Evolutionary conservation across 192 early-diverging fungal genomes (phyloP), one percentile per base, ranked within the genome.

Genomic region (Jimgerdemannia flammicorona): DNA sequence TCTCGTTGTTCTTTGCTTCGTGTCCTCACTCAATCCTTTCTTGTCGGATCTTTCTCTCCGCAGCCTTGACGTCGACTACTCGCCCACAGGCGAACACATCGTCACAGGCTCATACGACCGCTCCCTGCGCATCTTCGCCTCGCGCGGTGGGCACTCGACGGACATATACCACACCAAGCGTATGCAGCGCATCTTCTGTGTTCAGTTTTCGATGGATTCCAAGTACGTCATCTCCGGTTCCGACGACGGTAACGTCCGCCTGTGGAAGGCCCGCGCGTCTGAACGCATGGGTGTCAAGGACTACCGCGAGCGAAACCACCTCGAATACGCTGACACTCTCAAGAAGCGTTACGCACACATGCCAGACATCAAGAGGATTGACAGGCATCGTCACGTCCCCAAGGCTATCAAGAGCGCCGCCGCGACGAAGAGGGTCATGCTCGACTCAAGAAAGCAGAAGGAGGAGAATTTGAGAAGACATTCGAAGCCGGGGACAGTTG

Each of bases 131-230:
- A 90, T 99, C 39, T 99, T 91, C 85, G 89, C 93, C 63, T 88
- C 89, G 3, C 82, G 89, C 40, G 83, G 89, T 6, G 96, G 96
- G 14, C 93, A 95, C 81, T 91, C 89, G 70, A 90, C 95, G 54
- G 98, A 99, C 78, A 88, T 96, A 43, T 99, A 99, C 83, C 96
- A 98, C 84, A 95, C 97, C 9, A 96, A 98, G 84, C 95, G 98
- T 70, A 99, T 99, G 98, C 98, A 99, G 81, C 87, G 92, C 18
- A 90, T 98, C 42, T 99, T 98, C 79, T 93, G 92, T 71, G 97
- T 96, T 20, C 90, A 93, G 72, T 99, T 87, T 81, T 93, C 91
- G 68, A 95, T 97, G 95, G 98, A 99, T 80, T 88, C 90, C 79
- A 97, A 95, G 69, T 99, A 90, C 79, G 91, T 99, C 4, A 78